Percentiles rank a stretch among this genome's conserved stretches.
Evolutionary conservation across 345 rosid species (phyloP).

Genomic region (Hirschfeldia incana): DNA sequence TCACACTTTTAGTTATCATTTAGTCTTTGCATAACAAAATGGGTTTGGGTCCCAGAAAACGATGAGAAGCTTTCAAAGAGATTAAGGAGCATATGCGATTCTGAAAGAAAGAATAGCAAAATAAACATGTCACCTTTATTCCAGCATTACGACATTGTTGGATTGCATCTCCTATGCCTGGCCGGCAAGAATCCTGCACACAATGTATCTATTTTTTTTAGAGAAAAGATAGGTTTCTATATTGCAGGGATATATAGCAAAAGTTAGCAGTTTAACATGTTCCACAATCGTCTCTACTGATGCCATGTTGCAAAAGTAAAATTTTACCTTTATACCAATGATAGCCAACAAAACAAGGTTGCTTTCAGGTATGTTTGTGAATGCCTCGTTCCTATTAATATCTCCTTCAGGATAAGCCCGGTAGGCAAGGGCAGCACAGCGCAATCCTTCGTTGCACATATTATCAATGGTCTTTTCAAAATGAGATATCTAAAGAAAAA

Average conservation of each 20-base stretch:
- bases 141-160: neutral
- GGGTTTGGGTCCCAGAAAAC: too few relatives aligned
- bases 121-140: neutral
- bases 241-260: neutral
- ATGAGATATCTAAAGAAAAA: neutral
- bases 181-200: neutral
- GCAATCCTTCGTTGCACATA: neutral
- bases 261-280: neutral
- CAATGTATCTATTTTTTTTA: neutral
- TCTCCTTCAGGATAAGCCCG: neutral
- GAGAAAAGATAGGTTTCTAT: neutral
- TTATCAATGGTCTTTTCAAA: neutral
- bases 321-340: slow-evolving; percentile 4
- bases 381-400: neutral
- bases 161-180: neutral
- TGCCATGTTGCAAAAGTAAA: neutral
- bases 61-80: too few relatives aligned
- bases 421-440: slow-evolving; percentile 3
- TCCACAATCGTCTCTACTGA: neutral
- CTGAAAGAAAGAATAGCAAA: neutral
- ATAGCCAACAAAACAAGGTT: neutral
- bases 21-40: neutral
- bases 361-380: neutral
- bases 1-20: neutral
- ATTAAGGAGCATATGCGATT: too few relatives aligned